Percentiles rank a stretch among this genome's conserved stretches.
These are phyloP conservation scores for Diaporthe capsici DNA, from an alignment of 2,329 filamentous ascomycete species.

Conservation along the genomic window DNA sequence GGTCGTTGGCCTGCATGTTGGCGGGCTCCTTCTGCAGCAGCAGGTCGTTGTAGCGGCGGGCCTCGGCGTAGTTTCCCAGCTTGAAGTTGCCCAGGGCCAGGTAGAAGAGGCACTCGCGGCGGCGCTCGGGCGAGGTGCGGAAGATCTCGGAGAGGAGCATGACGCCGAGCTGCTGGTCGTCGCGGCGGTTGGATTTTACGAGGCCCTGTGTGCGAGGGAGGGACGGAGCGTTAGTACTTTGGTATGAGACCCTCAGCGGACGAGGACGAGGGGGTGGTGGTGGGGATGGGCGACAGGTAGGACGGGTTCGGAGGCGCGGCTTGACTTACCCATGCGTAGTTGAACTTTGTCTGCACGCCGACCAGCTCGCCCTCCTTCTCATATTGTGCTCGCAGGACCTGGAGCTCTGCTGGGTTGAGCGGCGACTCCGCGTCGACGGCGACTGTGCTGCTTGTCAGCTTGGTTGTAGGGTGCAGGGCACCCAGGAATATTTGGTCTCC, in stretches of 20 bases:
- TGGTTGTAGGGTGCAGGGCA: constrained; percentile 15
- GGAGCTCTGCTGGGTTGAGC: constrained; percentile 90
- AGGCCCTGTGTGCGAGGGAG: constrained; percentile 75
- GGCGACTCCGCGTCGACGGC: constrained; percentile 98
- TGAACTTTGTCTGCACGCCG: constrained; percentile 98
- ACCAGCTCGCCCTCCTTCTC: constrained; percentile 98
- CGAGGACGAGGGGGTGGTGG: too few species aligned
- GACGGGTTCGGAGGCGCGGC: neutral
- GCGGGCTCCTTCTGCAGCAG: constrained; percentile 90
- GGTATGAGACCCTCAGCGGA: too few species aligned
- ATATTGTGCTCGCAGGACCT: constrained; percentile 93
- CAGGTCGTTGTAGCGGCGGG: constrained; percentile 93
- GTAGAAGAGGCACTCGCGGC: constrained; percentile 98
- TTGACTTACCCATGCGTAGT: constrained; percentile 91
- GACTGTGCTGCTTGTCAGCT: constrained; percentile 69
- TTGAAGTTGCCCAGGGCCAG: constrained; percentile 98
- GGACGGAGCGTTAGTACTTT: constrained; percentile 18
- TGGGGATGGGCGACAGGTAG: too few species aligned
- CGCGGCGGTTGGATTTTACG: constrained; percentile 88
- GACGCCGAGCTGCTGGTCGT: constrained; percentile 94
- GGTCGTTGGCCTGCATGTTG: constrained; percentile 90
- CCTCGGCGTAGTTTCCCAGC: constrained; percentile 96
- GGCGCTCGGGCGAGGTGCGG: constrained; percentile 90
- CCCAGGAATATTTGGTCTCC: constrained; percentile 30
- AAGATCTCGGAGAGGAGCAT: constrained; percentile 97